Conservation (phyloP, 2,329 filamentous ascomycete species). For the Fusarium lateritium region DNA sequence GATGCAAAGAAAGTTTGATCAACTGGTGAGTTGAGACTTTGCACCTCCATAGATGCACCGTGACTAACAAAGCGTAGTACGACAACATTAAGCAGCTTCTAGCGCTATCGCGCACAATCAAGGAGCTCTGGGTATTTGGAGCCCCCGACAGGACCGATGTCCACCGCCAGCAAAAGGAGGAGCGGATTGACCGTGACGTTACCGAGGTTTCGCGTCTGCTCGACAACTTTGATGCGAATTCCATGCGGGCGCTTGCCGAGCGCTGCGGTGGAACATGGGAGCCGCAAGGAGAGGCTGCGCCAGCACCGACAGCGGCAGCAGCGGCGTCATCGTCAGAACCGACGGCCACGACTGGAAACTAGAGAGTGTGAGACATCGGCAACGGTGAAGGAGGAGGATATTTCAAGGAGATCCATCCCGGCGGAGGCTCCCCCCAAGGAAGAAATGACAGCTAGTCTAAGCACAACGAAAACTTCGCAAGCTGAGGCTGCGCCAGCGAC, state of each 20-base stretch:
- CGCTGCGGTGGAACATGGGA: constrained; percentile 57
- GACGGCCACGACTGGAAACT: constrained; percentile 17
- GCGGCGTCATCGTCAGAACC: constrained; percentile 5
- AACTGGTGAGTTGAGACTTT: constrained; percentile 51
- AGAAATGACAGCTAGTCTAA: background rate
- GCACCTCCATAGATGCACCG: too few species aligned
- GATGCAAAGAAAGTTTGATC: constrained; percentile 63
- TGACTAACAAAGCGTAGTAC: constrained; percentile 49
- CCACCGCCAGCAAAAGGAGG: constrained; percentile 55
- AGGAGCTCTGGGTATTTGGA: constrained; percentile 63
- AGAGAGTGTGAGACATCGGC: background rate
- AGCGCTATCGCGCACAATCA: constrained; percentile 60
- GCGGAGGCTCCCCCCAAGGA: background rate
- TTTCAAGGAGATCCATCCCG: background rate
- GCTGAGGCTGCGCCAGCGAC: background rate
- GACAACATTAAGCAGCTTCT: constrained; percentile 62
- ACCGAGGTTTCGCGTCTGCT: constrained; percentile 54
- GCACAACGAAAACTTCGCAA: background rate
- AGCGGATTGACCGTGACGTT: constrained; percentile 56
- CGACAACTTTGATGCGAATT: constrained; percentile 53
- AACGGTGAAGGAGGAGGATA: background rate
- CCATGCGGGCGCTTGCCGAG: constrained; percentile 55
- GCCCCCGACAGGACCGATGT: constrained; percentile 58
- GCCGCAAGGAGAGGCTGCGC: constrained; percentile 37
- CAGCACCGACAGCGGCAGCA: background rate